Evolutionary conservation across 1,139 yeast genomes (phyloP), one percentile per base, ranked within the genome.

Genomic region (Hyphopichia buzzinii): DNA sequence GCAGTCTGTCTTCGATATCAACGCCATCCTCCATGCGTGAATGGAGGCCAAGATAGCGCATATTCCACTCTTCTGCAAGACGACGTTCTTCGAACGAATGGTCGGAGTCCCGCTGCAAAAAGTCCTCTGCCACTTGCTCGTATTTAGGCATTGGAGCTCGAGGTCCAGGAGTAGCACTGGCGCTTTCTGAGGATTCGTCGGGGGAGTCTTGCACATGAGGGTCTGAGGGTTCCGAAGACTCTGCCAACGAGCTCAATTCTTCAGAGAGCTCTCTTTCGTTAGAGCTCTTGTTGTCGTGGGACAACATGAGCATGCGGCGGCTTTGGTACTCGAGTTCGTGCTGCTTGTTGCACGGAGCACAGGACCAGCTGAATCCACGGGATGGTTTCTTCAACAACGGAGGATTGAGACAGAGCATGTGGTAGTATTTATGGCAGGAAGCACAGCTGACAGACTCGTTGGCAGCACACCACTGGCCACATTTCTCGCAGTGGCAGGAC

Each of bases 361-460:
- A 90, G n/a, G 89, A 75, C 97, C 97, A 90, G 5, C 89, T 86
- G 54, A 88, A 85, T 1, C 96, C 96, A 39, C 95, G 65, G 33
- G 88, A 81, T 0, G 96, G 97, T 49, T 86, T 86, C 47, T 78
- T 77, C 36, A 76, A 56, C 30, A 88, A 59, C 0, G 97, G 97
- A 1, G 97, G 96, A 43, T 84, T 89, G 33, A 90, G 75, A 56
- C 97, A 90, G 33, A 77, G 67, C 80, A 89, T 78, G 62, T 90
- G 97, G 48, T 79, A 87, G 44, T 71, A 71, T 23, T 74, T 71
- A 11, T 69, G 65, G 58, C 97, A 90, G 36, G 75, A 82, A n/a
- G 85, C 85, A 62, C 97, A 90, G 42, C 71, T 74, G n/a, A 90
- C 81, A 1, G 94, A 79, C 49, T 87, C 94, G 27, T 73, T 73